Evolutionary conservation across 208 protist genomes (phyloP).

Genomic region (Crithidia fasciculata): DNA sequence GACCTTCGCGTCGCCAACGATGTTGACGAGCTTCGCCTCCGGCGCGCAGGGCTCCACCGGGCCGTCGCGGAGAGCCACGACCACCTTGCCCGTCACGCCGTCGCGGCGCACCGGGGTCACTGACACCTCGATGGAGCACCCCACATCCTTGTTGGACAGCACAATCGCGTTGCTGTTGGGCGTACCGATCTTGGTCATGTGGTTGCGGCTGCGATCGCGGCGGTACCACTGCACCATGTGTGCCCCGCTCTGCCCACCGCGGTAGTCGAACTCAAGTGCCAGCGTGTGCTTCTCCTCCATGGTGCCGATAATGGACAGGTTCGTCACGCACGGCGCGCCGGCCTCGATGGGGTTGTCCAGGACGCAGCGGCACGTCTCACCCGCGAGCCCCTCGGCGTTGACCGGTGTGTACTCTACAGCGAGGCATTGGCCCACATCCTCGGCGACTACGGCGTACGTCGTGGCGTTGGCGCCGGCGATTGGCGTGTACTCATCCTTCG

Average conservation of each 20-base stretch:
- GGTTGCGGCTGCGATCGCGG: conserved; percentile 49
- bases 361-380: conserved; percentile 90
- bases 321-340: conserved; percentile 53
- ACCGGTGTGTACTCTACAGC: conserved; percentile 93
- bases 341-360: conserved; percentile 88
- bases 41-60: conserved; percentile 61
- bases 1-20: conserved; percentile 65
- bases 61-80: conserved; percentile 50
- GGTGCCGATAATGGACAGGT: conserved; percentile 75
- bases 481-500: conserved; percentile 69
- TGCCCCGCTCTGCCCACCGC: conserved; percentile 77
- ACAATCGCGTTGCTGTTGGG: conserved; percentile 73
- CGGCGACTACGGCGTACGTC: conserved; percentile 75
- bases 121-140: conserved; percentile 84
- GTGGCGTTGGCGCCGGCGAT: conserved; percentile 83
- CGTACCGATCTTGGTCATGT: conserved; percentile 64
- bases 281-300: conserved; percentile 77
- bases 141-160: conserved; percentile 80
- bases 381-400: conserved; percentile 80
- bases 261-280: conserved; percentile 83
- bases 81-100: conserved; percentile 67
- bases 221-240: conserved; percentile 93
- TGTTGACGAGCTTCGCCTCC: conserved; percentile 67
- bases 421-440: conserved; percentile 89
- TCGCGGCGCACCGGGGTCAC: conserved; percentile 88